Base-by-base conservation (phyloP, 2,329 filamentous ascomycete genomes). In the Sphaerostilbella broomeana region DNA sequence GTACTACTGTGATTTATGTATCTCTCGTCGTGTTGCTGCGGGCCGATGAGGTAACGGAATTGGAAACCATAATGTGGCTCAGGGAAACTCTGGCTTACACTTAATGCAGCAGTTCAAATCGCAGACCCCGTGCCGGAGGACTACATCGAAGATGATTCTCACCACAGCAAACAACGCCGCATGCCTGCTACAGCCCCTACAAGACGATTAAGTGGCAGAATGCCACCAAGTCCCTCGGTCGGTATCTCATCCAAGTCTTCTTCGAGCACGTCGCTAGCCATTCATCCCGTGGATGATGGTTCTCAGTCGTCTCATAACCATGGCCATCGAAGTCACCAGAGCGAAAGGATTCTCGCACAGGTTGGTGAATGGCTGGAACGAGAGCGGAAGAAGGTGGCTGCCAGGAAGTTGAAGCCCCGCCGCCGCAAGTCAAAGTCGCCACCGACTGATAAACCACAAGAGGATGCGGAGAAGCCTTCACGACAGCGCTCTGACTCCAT, bases 321-420 rank as follows among this genome's bases (percentile, higher is more conserved):
- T 11, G 55, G 60, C 42, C 57, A 54, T 13, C 58, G 58, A 20
- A 59, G 60, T 38, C 64, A 68, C 40, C 60, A 67, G 35, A 68
- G 68, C 37, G 68, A 79, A 49, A 75, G 70, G 47, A 61, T 94
- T 6, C 63, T 92, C 19, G 72, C 79, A 15, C 86, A 94, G 55
- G 79, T 95, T 11, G 73, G 77, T 18, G 79, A 86, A 48, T 97
- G 90, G 90, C 66, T 95, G 26, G 79, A 89, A 51, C 76, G 81
- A 35, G 88, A 95, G 62, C 84, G 81, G 55, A 64, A 70, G 21
- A 78, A 79, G 51, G 72, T 73, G 26, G 62, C 69, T 8, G 70
- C 71, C 35, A 77, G 72, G 54, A 71, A 55, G 50, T 69, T 53
- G 44, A 53, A 51, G 36, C 43, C 67, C 59, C 56, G 54, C 25